phyloP scores from a whole-genome alignment of 306 rosid species.

The Lithocarpus polystachyus region DNA sequence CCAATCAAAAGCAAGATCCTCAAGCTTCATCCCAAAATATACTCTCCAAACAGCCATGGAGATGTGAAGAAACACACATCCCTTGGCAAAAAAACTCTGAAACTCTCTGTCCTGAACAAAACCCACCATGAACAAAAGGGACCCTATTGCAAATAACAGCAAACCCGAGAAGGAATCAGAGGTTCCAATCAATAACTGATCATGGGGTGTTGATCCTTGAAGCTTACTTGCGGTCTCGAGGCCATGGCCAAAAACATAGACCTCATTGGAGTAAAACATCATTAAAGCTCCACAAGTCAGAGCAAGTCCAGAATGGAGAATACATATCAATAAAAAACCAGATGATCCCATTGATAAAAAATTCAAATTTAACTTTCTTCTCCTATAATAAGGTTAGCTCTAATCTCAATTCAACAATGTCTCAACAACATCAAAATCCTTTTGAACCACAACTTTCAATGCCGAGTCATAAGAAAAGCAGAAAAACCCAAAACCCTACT shows the following conservation, averaged over 20 bases:
- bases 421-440: background rate
- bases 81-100: conserved; percentile 89
- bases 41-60: conserved; percentile 90
- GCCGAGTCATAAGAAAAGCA: background rate
- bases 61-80: conserved; percentile 75
- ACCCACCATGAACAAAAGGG: conserved; percentile 74
- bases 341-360: conserved; percentile 47
- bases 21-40: conserved; percentile 55
- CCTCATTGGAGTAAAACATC: conserved; percentile 68
- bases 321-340: conserved; percentile 59
- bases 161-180: conserved; percentile 88
- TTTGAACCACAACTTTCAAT: background rate
- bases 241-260: conserved; percentile 67
- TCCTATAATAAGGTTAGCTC: background rate
- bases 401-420: background rate
- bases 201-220: conserved; percentile 87
- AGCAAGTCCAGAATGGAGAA: conserved; percentile 76
- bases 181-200: conserved; percentile 66
- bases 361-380: conserved; percentile 1
- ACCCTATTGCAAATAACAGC: conserved; percentile 67
- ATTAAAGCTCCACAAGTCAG: conserved; percentile 69
- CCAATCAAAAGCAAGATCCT: conserved; percentile 69
- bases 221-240: conserved; percentile 64
- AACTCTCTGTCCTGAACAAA: conserved; percentile 79
- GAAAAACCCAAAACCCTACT: conserved; percentile 9